These are phyloP conservation scores for Verbena officinalis DNA, from an alignment of 257 asterid species.

Conservation along the genomic window DNA sequence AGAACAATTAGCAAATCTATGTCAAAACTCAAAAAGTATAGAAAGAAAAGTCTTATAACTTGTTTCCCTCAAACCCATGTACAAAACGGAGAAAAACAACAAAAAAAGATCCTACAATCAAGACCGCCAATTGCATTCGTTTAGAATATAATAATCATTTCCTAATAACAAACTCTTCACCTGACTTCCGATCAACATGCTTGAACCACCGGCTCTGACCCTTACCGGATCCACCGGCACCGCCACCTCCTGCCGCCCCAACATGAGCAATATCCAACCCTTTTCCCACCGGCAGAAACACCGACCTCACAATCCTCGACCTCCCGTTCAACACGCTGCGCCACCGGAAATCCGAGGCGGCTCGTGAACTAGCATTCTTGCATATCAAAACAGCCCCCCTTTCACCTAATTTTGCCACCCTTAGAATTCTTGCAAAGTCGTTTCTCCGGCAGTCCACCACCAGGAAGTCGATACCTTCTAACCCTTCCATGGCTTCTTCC, in stretches of 20 bases:
- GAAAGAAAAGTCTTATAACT: not conserved
- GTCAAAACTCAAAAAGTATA: not conserved
- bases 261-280: conserved; percentile 82
- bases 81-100: conserved; percentile 13
- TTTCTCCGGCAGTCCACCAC: conserved; percentile 61
- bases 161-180: conserved; percentile 67
- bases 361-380: conserved; percentile 64
- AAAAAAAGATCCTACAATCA: not conserved
- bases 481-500: conserved; percentile 49
- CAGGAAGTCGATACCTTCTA: conserved; percentile 65
- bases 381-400: conserved; percentile 83
- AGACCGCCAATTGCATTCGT: too few species aligned
- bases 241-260: conserved; percentile 39
- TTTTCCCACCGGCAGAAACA: conserved; percentile 82
- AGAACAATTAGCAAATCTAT: too few species aligned
- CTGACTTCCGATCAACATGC: conserved; percentile 53
- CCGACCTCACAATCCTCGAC: conserved; percentile 69
- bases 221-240: conserved; percentile 3
- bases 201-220: conserved; percentile 60
- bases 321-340: conserved; percentile 48
- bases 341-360: conserved; percentile 63
- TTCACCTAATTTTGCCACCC: conserved; percentile 63
- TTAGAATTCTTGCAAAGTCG: conserved; percentile 47
- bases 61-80: conserved; percentile 12
- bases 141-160: conserved; percentile 24